Base-by-base conservation (phyloP, 2,329 filamentous ascomycete genomes). In the Claviceps capensis region DNA sequence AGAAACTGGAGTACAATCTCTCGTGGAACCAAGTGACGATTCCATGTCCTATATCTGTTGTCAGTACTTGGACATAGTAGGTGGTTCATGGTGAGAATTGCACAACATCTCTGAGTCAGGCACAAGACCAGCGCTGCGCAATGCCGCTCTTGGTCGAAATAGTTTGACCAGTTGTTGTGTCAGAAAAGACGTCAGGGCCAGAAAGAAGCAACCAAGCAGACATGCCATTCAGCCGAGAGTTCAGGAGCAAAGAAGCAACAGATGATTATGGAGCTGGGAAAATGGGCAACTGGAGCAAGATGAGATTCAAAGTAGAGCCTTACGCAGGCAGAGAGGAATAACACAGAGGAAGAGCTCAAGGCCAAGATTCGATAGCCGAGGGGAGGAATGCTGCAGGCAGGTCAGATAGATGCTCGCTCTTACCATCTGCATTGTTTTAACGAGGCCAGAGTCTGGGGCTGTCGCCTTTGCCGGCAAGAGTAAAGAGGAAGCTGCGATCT, bases 41-140 rank as follows among this genome's bases (percentile, higher is more conserved):
- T 66, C 68, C 72, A 75, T 74, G 51, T 56, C 57, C 66, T 69
- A 57, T 47, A 43, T 50, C 22, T 37, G 22, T 42, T 30, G 16
- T 54, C 42, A 54, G 49, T 38, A 50, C 51, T 16, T 52, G 37
- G 16, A 62, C 51, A 38, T 8, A 64, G 63, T 48, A 22, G 38
- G 36, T 55, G 23, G 30, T 34, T 11, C 30, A 43, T 11, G 9
- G 46, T 53, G 47, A 46, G 43, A 54, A 48, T 43, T 50, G 30
- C 34, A 52, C 51, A 19, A 52, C 50, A 54, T 53, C 40, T 30
- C 53, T 26, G 22, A 23, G 26, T 6, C 36, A 45, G 41, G 40
- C 11, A 51, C 49, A 51, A 47, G 42, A 52, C 50, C 34, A 43
- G 49, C 17, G 46, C 47, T 49, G 38, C 36, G 30, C 37, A 30